Evolutionary conservation across 352 stramenopile genomes (phyloP).

Genomic region (Phytophthora constricta): DNA sequence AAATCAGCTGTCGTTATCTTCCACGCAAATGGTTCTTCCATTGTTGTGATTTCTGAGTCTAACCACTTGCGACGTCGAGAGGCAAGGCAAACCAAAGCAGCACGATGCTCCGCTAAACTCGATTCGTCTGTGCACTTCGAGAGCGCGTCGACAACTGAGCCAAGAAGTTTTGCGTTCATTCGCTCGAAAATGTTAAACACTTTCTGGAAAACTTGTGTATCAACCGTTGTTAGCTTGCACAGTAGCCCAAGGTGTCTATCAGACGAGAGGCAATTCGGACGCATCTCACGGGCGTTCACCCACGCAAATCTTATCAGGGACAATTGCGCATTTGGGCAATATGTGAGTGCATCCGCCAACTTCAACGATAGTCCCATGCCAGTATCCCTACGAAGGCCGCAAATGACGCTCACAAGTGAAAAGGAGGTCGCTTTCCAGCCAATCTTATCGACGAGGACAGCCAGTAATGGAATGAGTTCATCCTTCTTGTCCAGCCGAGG

Average conservation of each 20-base stretch:
- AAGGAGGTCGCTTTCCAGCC: background rate
- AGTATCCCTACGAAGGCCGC: background rate
- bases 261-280: background rate
- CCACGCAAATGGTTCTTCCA: slow-evolving; percentile 5
- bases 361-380: background rate
- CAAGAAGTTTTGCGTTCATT: background rate
- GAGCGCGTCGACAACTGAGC: slow-evolving; percentile 3
- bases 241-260: background rate
- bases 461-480: background rate
- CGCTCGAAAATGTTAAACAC: background rate
- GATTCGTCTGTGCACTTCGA: background rate
- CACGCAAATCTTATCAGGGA: background rate
- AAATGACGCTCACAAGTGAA: background rate
- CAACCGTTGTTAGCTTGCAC: background rate
- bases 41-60: background rate
- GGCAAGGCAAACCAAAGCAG: background rate
- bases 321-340: background rate
- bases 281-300: background rate
- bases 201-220: background rate
- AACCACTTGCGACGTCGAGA: slow-evolving; percentile 10
- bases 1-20: background rate
- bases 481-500: background rate
- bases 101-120: slow-evolving; percentile 2
- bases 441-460: background rate
- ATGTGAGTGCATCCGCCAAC: background rate